A percentile compares a stretch with the other conserved stretches of the same genome.
Evolutionary conservation across 306 rosid genomes (phyloP).

Genomic region (Senna siamea): DNA sequence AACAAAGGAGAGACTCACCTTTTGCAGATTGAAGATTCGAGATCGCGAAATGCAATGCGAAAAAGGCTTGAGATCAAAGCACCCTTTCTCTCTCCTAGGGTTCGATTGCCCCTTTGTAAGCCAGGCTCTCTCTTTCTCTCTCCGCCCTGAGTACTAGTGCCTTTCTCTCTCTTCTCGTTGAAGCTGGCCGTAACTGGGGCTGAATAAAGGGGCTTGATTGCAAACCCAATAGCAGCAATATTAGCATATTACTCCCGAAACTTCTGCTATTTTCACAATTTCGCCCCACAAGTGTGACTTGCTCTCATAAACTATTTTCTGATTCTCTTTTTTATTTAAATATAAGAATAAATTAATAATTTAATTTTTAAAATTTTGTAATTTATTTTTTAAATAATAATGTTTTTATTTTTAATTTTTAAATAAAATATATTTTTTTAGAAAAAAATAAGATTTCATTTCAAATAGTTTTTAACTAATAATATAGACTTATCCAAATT

Average conservation of each 20-base stretch:
- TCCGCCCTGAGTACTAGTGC: neutral
- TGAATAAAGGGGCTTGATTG: constrained; percentile 40
- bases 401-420: no score
- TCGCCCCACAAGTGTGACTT: constrained; percentile 19
- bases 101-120: constrained; percentile 42
- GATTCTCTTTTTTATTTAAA: no score
- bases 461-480: no score
- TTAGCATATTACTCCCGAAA: constrained; percentile 13
- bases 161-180: constrained; percentile 49
- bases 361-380: no score
- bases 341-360: no score
- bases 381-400: no score
- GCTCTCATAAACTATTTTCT: neutral
- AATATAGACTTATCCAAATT: no score
- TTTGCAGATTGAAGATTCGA: constrained; percentile 56
- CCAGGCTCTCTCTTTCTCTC: constrained; percentile 41
- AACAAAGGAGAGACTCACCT: constrained; percentile 44
- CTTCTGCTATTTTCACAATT: constrained; percentile 31
- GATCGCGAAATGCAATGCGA: constrained; percentile 65
- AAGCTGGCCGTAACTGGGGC: constrained; percentile 41
- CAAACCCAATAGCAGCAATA: constrained; percentile 31
- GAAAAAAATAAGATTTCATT: neutral
- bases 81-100: constrained; percentile 54
- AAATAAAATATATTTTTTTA: no score
- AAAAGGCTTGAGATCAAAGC: constrained; percentile 53